These are phyloP conservation scores for Ophiostoma himal-ulmi DNA, from an alignment of 2,329 filamentous ascomycete genomes.

Conservation along the genomic window DNA sequence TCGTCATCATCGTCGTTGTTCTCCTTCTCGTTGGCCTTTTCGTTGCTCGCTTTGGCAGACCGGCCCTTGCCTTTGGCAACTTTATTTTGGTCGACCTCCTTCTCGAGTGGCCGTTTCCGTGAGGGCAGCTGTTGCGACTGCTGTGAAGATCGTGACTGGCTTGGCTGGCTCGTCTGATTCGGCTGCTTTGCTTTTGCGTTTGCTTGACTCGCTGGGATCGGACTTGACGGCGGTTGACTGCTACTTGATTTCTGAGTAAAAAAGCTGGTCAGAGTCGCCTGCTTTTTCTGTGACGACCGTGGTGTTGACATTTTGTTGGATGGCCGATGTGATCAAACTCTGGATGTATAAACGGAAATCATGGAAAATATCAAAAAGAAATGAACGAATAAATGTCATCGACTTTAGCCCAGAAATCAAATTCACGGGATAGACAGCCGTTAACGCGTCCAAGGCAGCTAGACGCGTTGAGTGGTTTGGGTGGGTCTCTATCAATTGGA, in stretches of 20 bases:
- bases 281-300: slow-evolving; percentile 54
- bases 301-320: slow-evolving; percentile 27
- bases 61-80: neutral
- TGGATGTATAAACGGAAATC: neutral
- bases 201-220: slow-evolving; percentile 25
- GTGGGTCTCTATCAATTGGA: neutral
- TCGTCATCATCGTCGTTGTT: neutral
- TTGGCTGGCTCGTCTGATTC: slow-evolving; percentile 14
- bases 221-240: slow-evolving; percentile 27
- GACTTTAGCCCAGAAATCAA: neutral
- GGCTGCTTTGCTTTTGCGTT: neutral
- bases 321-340: neutral
- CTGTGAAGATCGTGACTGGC: slow-evolving; percentile 14
- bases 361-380: neutral
- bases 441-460: neutral
- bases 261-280: slow-evolving; percentile 81
- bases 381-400: neutral
- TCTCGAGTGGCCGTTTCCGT: slow-evolving; percentile 48
- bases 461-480: slow-evolving; percentile 6
- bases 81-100: slow-evolving; percentile 43
- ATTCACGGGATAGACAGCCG: neutral
- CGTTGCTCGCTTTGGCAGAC: neutral
- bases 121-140: slow-evolving; percentile 23
- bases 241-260: slow-evolving; percentile 57
- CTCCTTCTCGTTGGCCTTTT: neutral